Conservation (phyloP, 2,329 filamentous ascomycete genomes). For the Alternaria postmessia region DNA sequence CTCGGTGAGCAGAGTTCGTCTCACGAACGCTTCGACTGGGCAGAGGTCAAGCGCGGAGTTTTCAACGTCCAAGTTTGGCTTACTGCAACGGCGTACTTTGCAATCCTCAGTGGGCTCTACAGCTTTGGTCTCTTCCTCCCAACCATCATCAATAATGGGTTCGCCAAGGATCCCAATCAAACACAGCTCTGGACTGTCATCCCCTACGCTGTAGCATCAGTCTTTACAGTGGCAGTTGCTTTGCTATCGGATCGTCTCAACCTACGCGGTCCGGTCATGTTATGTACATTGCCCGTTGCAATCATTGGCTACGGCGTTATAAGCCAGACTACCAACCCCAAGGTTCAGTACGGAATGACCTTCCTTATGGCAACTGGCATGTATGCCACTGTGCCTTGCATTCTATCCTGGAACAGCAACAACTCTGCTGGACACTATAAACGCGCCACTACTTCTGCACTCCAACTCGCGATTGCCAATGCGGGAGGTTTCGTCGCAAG, state of each 20-base stretch:
- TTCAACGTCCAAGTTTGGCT: constrained; percentile 70
- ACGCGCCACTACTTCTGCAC: constrained; percentile 69
- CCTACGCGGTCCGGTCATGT: constrained; percentile 68
- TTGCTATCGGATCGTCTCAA: constrained; percentile 68
- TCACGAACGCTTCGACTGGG: constrained; percentile 65
- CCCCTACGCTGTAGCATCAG: constrained; percentile 67
- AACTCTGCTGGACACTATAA: constrained; percentile 76
- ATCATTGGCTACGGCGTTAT: constrained; percentile 73
- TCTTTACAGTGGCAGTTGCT: constrained; percentile 61
- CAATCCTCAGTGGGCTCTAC: constrained; percentile 66
- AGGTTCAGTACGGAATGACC: constrained; percentile 70
- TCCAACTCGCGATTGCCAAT: constrained; percentile 73
- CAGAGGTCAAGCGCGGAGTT: constrained; percentile 68
- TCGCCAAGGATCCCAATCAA: constrained; percentile 63
- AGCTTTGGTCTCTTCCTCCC: constrained; percentile 72
- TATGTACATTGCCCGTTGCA: constrained; percentile 68
- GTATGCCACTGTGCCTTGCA: constrained; percentile 69
- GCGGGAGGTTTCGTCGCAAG: constrained; percentile 72
- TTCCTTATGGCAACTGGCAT: constrained; percentile 72
- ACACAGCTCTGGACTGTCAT: constrained; percentile 71
- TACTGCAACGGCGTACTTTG: constrained; percentile 68
- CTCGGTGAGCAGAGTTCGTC: constrained; percentile 49
- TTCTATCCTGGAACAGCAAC: constrained; percentile 72
- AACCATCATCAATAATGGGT: constrained; percentile 68
- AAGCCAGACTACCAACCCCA: constrained; percentile 61